Evolutionary conservation across 805 yeast species (phyloP).

Genomic region (Huiozyma sinensis): DNA sequence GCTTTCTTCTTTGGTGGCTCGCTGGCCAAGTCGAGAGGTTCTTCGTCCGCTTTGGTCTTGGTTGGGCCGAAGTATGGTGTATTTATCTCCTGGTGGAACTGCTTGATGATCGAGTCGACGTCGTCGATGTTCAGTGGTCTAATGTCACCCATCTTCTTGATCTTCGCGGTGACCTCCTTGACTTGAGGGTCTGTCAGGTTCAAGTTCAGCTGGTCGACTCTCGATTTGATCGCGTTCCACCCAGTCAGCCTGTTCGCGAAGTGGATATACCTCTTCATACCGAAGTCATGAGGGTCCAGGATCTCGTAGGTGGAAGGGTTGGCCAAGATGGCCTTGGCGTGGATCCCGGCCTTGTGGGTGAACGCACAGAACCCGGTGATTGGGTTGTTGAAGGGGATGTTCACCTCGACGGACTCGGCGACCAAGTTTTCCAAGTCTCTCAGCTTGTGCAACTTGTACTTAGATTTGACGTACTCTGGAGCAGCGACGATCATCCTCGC

Average conservation of each 20-base stretch:
- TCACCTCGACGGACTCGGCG: conserved; percentile 94
- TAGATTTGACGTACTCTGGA: conserved; percentile 87
- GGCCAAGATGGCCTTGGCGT: conserved; percentile 96
- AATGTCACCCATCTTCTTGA: conserved; percentile 89
- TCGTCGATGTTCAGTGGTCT: conserved; percentile 92
- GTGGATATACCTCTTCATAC: conserved; percentile 90
- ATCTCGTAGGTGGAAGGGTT: conserved; percentile 97
- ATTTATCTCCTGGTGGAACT: conserved; percentile 60
- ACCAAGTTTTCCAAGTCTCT: conserved; percentile 93
- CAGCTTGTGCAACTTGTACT: conserved; percentile 89
- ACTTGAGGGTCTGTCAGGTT: conserved; percentile 84
- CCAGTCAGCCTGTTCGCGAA: conserved; percentile 97
- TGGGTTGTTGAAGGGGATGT: conserved; percentile 96
- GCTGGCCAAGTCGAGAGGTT: conserved; percentile 5
- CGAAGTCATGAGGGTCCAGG: conserved; percentile 88
- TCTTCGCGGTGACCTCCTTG: conserved; percentile 89
- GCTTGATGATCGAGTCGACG: conserved; percentile 92
- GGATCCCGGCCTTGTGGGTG: conserved; percentile 99
- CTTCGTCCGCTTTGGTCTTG: conserved; percentile 2
- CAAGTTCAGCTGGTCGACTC: conserved; percentile 94
- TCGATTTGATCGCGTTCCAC: conserved; percentile 96
- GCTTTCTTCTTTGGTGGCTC: conserved; percentile 13
- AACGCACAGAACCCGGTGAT: conserved; percentile 99
- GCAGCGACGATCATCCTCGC: conserved; percentile 98
- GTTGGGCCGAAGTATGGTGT: conserved; percentile 10